Percentiles rank a stretch among this genome's conserved stretches.
Conservation (phyloP, 805 yeast genomes). For the Sungouiella thailandica region DNA sequence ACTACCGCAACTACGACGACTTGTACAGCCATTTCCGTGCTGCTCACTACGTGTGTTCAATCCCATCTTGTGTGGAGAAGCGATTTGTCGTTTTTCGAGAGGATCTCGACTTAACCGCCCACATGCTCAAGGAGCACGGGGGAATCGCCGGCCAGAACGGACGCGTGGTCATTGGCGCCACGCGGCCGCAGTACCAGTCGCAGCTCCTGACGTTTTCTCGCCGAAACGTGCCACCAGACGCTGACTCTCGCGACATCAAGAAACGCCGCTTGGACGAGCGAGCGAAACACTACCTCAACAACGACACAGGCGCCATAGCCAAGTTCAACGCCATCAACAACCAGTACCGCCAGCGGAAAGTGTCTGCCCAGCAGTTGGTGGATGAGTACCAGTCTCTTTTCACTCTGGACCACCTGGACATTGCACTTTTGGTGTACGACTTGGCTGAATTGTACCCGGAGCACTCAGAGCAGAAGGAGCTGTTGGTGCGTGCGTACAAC, state of each 20-base stretch:
- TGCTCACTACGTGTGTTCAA: conserved; percentile 74
- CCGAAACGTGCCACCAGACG: conserved; percentile 7
- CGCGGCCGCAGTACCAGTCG: conserved; percentile 44
- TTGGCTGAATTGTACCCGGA: conserved; percentile 51
- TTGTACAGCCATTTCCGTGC: conserved; percentile 69
- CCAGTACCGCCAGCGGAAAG: conserved; percentile 39
- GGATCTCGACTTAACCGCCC: conserved; percentile 81
- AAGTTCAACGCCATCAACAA: conserved; percentile 48
- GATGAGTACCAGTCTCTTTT: conserved; percentile 46
- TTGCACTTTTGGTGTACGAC: conserved; percentile 55
- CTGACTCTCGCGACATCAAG: conserved; percentile 44
- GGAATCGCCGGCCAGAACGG: conserved; percentile 45
- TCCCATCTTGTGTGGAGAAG: conserved; percentile 75
- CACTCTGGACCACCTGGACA: conserved; percentile 39
- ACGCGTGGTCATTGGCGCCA: conserved; percentile 35
- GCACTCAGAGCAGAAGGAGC: conserved; percentile 40
- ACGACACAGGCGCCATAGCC: conserved; percentile 42
- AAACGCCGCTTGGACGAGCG: conserved; percentile 71
- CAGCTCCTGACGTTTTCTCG: conserved; percentile 59
- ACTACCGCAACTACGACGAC: conserved; percentile 71
- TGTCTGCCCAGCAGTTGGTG: conserved; percentile 47
- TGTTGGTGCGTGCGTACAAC: conserved; percentile 25
- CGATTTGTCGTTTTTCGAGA: conserved; percentile 90
- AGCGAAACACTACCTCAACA: conserved; percentile 72
- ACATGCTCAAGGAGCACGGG: conserved; percentile 79